Conservation (phyloP, 352 stramenopile species). For the Globisporangium lucens region DNA sequence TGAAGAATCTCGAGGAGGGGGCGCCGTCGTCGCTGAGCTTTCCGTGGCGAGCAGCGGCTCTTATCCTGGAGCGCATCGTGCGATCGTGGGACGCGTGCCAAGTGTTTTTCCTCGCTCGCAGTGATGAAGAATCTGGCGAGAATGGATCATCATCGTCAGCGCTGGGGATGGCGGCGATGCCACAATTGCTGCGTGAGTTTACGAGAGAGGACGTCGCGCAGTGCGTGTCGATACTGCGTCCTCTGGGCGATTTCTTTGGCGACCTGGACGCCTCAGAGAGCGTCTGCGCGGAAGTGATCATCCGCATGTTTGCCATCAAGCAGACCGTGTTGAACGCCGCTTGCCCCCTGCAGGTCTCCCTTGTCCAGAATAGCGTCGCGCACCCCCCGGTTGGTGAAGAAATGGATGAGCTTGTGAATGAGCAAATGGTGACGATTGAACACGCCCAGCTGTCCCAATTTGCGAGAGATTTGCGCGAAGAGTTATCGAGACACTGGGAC, state of each 20-base stretch:
- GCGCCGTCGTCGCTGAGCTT: background rate
- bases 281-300: constrained; percentile 13
- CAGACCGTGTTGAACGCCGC: constrained; percentile 11
- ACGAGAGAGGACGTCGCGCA: constrained; percentile 14
- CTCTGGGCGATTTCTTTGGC: constrained; percentile 11
- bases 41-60: constrained; percentile 5
- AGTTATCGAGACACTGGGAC: constrained; percentile 14
- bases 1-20: background rate
- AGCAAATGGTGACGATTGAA: background rate
- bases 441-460: constrained; percentile 10
- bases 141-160: background rate
- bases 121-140: background rate
- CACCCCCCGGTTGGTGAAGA: background rate
- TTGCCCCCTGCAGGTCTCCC: background rate
- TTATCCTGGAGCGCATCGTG: constrained; percentile 4
- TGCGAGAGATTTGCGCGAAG: constrained; percentile 8
- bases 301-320: constrained; percentile 17
- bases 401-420: background rate
- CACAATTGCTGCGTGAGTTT: constrained; percentile 8
- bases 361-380: background rate
- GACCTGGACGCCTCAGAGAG: constrained; percentile 1
- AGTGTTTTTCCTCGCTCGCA: constrained; percentile 5
- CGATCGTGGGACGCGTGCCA: constrained; percentile 8
- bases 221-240: constrained; percentile 11
- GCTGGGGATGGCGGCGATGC: background rate